Evolutionary conservation across 441 rosid species (phyloP).

Genomic region (Sinapis alba): DNA sequence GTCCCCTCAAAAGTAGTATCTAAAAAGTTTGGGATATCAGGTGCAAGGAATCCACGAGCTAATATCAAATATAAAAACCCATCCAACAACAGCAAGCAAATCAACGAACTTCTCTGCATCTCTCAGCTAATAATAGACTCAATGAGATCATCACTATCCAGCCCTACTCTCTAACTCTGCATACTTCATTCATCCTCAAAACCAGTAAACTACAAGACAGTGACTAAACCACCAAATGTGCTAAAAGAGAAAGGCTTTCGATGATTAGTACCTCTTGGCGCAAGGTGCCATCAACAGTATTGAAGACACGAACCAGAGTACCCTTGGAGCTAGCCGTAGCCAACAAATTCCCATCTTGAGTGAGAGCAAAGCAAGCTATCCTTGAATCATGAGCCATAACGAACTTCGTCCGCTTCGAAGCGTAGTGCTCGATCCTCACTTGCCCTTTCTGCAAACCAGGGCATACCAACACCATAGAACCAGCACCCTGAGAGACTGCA

Average conservation of each 20-base stretch:
- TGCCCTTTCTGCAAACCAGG: slow-evolving; percentile 96
- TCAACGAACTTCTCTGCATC: background rate
- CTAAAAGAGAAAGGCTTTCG: slow-evolving; percentile 3
- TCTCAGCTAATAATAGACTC: background rate
- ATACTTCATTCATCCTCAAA: background rate
- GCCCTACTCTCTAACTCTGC: background rate
- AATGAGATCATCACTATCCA: background rate
- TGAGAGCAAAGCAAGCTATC: slow-evolving; percentile 80
- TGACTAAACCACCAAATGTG: background rate
- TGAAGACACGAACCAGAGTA: slow-evolving; percentile 76
- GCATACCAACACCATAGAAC: slow-evolving; percentile 78
- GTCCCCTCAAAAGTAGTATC: background rate
- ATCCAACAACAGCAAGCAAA: slow-evolving; percentile 5
- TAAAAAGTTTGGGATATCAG: background rate
- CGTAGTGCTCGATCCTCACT: slow-evolving; percentile 89
- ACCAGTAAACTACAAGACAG: background rate
- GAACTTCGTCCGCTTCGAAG: slow-evolving; percentile 83
- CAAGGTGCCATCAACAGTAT: slow-evolving; percentile 75
- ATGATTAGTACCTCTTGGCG: slow-evolving; percentile 67
- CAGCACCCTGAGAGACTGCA: slow-evolving; percentile 80
- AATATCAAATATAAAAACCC: background rate
- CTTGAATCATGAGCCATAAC: slow-evolving; percentile 94
- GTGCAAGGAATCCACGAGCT: background rate
- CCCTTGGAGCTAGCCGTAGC: slow-evolving; percentile 93
- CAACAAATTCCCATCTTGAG: slow-evolving; percentile 82